A percentile compares a stretch with the other conserved stretches of the same genome.
Conservation (phyloP, 2,329 filamentous ascomycete genomes). For the Aspergillus sp. region DNA sequence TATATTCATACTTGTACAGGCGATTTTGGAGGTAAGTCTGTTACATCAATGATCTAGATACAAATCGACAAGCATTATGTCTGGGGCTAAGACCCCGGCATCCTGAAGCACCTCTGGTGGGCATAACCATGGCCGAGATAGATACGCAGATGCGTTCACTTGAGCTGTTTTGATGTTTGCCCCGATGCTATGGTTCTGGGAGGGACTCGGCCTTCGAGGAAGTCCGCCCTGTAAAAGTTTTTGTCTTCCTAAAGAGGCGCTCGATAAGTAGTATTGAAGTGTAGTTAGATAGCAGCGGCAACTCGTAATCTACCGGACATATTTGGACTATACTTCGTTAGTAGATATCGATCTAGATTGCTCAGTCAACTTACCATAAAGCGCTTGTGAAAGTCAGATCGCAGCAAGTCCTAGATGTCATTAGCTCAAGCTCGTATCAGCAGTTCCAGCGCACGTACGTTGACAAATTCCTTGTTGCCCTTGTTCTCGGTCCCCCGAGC, state of each 20-base stretch:
- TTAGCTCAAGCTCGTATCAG: slow-evolving; percentile 18
- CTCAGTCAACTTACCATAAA: slow-evolving; percentile 68
- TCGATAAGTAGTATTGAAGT: too few species aligned
- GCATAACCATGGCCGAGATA: too few species aligned
- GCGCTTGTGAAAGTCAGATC: slow-evolving; percentile 95
- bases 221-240: not conserved
- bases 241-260: not conserved
- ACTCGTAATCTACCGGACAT: slow-evolving; percentile 40
- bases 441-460: slow-evolving; percentile 57
- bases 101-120: too few species aligned
- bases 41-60: not conserved
- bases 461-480: slow-evolving; percentile 94
- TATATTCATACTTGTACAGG: not conserved
- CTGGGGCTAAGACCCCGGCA: too few species aligned
- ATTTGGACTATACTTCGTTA: slow-evolving; percentile 42
- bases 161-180: too few species aligned
- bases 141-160: too few species aligned
- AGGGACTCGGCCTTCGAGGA: not conserved
- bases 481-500: slow-evolving; percentile 91
- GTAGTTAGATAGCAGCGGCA: too few species aligned
- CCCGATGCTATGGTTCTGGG: too few species aligned
- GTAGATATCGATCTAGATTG: not conserved
- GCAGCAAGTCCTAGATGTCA: slow-evolving; percentile 68
- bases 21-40: too few species aligned
- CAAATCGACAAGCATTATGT: not conserved